Conservation (phyloP, 148 eudicot genomes). For the Rheum nobile region DNA sequence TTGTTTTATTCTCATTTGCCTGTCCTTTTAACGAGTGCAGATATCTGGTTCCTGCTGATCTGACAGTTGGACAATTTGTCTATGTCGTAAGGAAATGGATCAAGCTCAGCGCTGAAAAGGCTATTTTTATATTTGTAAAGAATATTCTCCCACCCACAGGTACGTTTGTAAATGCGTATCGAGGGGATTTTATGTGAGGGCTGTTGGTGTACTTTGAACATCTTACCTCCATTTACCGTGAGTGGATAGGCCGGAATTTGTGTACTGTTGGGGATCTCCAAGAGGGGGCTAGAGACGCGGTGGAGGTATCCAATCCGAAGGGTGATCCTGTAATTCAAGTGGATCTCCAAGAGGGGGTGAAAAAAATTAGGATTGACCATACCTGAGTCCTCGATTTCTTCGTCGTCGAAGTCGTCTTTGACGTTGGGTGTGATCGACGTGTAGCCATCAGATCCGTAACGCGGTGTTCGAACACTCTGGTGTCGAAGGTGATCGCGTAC, state of each 20-base stretch:
- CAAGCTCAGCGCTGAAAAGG: slow-evolving; percentile 94
- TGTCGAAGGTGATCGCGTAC: no score
- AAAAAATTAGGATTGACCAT: no score
- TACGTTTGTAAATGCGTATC: slow-evolving; percentile 9
- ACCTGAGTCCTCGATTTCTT: no score
- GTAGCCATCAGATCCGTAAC: no score
- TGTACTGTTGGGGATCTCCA: no score
- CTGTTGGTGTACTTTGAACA: not conserved
- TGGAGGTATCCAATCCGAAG: no score
- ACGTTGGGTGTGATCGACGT: no score
- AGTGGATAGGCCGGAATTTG: not conserved
- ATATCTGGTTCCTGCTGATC: slow-evolving; percentile 90
- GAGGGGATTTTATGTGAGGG: not conserved
- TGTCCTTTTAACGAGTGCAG: slow-evolving; percentile 19
- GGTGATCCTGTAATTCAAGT: no score
- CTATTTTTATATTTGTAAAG: slow-evolving; percentile 82
- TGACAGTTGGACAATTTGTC: slow-evolving; percentile 91
- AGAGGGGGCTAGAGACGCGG: no score
- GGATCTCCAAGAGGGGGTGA: no score
- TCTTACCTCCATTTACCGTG: not conserved
- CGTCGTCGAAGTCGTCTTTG: no score
- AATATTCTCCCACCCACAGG: slow-evolving; percentile 88
- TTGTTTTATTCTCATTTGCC: not conserved
- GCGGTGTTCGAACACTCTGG: no score
- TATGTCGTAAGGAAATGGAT: slow-evolving; percentile 94